phyloP scores from a whole-genome alignment of 768 basidiomycete species.

The Cystofilobasidium macerans region DNA sequence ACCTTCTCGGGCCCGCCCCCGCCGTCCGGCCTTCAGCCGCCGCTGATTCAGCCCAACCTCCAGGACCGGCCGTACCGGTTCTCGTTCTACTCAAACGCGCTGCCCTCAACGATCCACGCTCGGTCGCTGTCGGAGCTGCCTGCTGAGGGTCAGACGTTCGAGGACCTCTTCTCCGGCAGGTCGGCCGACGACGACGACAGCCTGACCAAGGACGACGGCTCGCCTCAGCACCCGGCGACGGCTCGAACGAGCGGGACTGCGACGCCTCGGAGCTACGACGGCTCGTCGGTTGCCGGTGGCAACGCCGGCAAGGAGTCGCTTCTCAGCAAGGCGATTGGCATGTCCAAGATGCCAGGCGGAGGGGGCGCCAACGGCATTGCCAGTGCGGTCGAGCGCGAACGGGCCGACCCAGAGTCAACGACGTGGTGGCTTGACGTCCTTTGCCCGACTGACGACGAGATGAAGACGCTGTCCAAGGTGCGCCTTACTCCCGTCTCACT shows the following conservation, averaged over 20 bases:
- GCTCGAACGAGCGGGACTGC: conserved; percentile 57
- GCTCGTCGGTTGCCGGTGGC: conserved; percentile 17
- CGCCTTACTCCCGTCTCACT: conserved; percentile 23
- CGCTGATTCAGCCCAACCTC: conserved; percentile 28
- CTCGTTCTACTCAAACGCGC: conserved; percentile 91
- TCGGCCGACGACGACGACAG: conserved; percentile 19
- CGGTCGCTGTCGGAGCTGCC: conserved; percentile 85
- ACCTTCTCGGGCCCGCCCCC: conserved; percentile 16
- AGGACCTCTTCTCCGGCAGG: conserved; percentile 63
- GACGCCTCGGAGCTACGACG: conserved; percentile 24
- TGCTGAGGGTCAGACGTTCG: conserved; percentile 82
- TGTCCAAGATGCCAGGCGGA: conserved; percentile 16
- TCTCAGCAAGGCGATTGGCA: conserved; percentile 27
- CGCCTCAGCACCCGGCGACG: conserved; percentile 63
- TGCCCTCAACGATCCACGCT: conserved; percentile 88
- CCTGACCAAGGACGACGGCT: conserved; percentile 48
- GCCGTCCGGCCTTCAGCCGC: conserved; percentile 25
- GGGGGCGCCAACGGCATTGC: conserved; percentile 5
- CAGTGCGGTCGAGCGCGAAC: neutral
- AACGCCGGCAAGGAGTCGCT: conserved; percentile 26
- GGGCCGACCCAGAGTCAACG: conserved; percentile 51
- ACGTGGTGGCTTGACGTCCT: conserved; percentile 98
- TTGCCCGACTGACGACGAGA: conserved; percentile 92
- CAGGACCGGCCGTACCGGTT: conserved; percentile 91
- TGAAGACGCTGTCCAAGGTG: conserved; percentile 91